Base-by-base conservation (phyloP, 306 rosid species). In the Quercus suber region DNA sequence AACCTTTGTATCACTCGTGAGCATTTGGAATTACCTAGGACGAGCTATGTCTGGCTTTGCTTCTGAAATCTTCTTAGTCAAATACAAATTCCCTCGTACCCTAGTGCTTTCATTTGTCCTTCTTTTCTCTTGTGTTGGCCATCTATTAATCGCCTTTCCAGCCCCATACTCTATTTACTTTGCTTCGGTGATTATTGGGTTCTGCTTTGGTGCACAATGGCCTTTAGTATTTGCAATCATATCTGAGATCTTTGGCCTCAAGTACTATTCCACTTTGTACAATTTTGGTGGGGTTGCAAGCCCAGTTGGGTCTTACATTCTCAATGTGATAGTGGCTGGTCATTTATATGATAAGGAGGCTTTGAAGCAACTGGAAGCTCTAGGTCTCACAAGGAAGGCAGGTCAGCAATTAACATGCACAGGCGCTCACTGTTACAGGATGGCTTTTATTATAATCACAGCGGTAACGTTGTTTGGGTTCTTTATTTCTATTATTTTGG, bases 11-110 rank as follows among this genome's bases (percentile, higher is more conserved):
- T 88, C 97, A 12, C 88, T 89, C 0, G 90, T 89, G 4, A 92
- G 97, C 75, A 92, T 92, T 51, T 92, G 97, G 97, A 92, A 92
- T 71, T 92, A 88, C 30, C 78, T 89, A 0, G 94, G 97, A 75
- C 78, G 91, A 68, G 92, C 79, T 3, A 21, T 68, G 1, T 33
- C 91, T 0, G 94, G 94, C 5, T 89, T 86, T 45, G 75, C 72
- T 7, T 92, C 97, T 3, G 97, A 88, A 79, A 51, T 75, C n/a
- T 82, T 92, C 45, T 80, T 88, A 43, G 58, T 75, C 31, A 92
- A 89, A 68, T 92, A 82, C 89, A 86, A 76, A 64, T 73, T 88
- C 68, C 94, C 97, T 20, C 89, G 94, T 6, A 87, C 97, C 7
- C 80, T 92, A 1, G 21, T 88, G 83, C 83, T 92, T 15, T 79